phyloP scores from a whole-genome alignment of 2,329 filamentous ascomycete genomes.

The Macroventuria anomochaeta region DNA sequence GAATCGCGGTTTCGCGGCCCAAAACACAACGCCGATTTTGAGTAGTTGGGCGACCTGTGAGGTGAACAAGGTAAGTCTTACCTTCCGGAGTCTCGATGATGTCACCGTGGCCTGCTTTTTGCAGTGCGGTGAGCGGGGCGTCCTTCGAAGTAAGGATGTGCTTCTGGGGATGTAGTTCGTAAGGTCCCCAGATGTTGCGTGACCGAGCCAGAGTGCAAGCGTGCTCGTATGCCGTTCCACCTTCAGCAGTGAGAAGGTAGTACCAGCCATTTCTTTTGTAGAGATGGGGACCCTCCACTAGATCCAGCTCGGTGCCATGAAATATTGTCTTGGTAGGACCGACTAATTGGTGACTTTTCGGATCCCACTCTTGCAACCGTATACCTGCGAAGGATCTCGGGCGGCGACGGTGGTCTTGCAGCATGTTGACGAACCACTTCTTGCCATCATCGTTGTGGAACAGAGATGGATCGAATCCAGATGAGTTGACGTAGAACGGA shows the following conservation, averaged over 20 bases:
- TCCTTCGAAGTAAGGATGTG: constrained; percentile 52
- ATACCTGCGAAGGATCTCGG: constrained; percentile 61
- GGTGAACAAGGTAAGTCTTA: constrained; percentile 45
- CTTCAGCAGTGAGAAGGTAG: constrained; percentile 48
- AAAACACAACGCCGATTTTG: constrained; percentile 44
- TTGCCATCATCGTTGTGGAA: constrained; percentile 47
- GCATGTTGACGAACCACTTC: constrained; percentile 49
- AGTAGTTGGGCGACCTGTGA: constrained; percentile 44
- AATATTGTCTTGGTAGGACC: constrained; percentile 62
- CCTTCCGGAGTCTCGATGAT: constrained; percentile 45
- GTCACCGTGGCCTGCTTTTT: constrained; percentile 48
- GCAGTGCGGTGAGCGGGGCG: constrained; percentile 41
- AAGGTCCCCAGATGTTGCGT: constrained; percentile 51
- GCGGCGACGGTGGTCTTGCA: constrained; percentile 44
- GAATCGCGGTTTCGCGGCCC: constrained; percentile 54
- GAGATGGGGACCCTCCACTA: constrained; percentile 48
- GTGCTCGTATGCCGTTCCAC: constrained; percentile 51
- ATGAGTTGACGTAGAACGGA: constrained; percentile 65
- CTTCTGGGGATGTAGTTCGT: constrained; percentile 50
- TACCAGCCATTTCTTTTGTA: constrained; percentile 48
- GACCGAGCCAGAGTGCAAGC: constrained; percentile 50
- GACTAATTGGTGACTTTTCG: constrained; percentile 57
- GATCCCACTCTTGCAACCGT: constrained; percentile 64
- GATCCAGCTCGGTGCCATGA: constrained; percentile 60
- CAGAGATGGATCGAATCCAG: constrained; percentile 64